phyloP scores from a whole-genome alignment of 768 basidiomycete genomes.

The Mrakia hoshinonis region DNA sequence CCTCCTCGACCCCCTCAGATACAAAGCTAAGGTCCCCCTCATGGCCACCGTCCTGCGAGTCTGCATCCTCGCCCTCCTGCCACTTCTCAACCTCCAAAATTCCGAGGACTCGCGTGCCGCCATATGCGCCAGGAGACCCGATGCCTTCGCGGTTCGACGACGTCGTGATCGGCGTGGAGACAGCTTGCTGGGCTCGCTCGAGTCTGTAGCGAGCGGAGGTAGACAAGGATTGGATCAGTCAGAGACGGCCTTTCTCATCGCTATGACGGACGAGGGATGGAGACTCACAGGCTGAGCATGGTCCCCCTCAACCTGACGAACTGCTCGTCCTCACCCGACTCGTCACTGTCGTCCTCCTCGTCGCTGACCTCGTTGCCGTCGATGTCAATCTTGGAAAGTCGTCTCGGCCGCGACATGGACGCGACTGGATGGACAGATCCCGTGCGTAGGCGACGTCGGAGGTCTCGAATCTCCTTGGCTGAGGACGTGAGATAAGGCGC shows the following conservation, averaged over 20 bases:
- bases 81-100: slow-evolving; percentile 24
- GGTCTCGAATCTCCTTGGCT: slow-evolving; percentile 29
- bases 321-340: slow-evolving; percentile 21
- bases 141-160: slow-evolving; percentile 34
- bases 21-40: slow-evolving; percentile 16
- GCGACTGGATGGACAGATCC: slow-evolving; percentile 13
- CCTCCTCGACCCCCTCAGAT: neutral
- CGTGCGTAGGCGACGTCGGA: slow-evolving; percentile 25
- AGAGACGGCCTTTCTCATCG: neutral
- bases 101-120: slow-evolving; percentile 38
- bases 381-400: neutral
- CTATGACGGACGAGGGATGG: neutral
- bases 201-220: neutral
- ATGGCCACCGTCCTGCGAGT: neutral
- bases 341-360: neutral
- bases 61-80: slow-evolving; percentile 17
- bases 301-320: slow-evolving; percentile 16
- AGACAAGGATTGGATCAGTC: neutral
- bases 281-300: slow-evolving; percentile 4
- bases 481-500: neutral
- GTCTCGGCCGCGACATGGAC: neutral
- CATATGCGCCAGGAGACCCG: slow-evolving; percentile 34
- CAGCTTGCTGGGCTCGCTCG: slow-evolving; percentile 5
- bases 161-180: neutral
- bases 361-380: neutral